Evolutionary conservation across 768 basidiomycete genomes (phyloP).

Genomic region (Lentinula sp.): DNA sequence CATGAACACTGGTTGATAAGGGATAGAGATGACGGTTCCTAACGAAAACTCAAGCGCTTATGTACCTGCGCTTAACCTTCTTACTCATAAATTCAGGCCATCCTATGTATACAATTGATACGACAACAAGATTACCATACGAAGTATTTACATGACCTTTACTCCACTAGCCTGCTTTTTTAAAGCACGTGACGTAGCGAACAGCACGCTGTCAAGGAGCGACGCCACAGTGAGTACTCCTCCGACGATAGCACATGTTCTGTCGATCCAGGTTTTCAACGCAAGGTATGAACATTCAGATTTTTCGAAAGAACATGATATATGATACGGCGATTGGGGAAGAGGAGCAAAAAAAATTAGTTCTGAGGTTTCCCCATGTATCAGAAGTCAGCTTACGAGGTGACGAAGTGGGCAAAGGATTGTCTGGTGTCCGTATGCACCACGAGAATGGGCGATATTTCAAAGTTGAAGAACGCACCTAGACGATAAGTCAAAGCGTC

Average conservation of each 20-base stretch:
- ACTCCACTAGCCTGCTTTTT: slow-evolving; percentile 46
- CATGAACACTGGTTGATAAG: too few species aligned
- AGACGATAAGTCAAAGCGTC: background rate
- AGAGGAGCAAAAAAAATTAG: background rate
- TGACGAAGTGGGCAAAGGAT: slow-evolving; percentile 96
- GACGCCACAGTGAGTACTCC: slow-evolving; percentile 95
- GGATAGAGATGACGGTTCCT: too few species aligned
- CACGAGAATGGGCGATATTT: slow-evolving; percentile 94
- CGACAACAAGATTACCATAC: background rate
- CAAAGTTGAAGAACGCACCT: slow-evolving; percentile 89
- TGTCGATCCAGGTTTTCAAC: slow-evolving; percentile 21
- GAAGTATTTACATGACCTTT: slow-evolving; percentile 34
- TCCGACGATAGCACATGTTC: slow-evolving; percentile 96
- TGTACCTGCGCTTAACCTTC: too few species aligned
- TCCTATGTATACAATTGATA: background rate
- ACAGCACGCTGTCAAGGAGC: slow-evolving; percentile 80
- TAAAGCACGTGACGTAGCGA: slow-evolving; percentile 70
- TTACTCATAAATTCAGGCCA: too few species aligned
- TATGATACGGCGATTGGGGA: slow-evolving; percentile 1
- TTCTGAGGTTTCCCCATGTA: background rate
- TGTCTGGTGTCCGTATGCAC: slow-evolving; percentile 88
- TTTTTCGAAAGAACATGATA: background rate
- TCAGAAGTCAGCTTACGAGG: slow-evolving; percentile 60
- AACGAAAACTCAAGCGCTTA: too few species aligned
- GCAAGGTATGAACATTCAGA: background rate